Percentiles rank a stretch among this genome's conserved stretches.
Evolutionary conservation across 2,329 filamentous ascomycete genomes (phyloP).

Genomic region (Grosmannia huntii): DNA sequence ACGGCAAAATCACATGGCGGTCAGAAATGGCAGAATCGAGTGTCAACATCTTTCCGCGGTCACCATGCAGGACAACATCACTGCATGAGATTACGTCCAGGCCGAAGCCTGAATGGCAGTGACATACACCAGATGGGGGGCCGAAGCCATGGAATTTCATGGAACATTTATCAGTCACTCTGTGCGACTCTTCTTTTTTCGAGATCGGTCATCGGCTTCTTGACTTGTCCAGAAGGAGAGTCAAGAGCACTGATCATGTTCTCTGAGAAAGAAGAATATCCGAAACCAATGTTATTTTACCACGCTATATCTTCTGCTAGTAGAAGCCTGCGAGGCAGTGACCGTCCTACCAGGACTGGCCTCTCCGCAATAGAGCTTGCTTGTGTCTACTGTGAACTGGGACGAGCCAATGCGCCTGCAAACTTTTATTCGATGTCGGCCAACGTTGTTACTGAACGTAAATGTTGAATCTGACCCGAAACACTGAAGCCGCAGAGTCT

Average conservation of each 20-base stretch:
- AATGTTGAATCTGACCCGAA: too few species aligned
- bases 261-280: too few species aligned
- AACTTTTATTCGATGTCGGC: too few species aligned
- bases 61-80: background rate
- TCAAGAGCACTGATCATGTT: background rate
- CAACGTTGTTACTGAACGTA: too few species aligned
- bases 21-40: background rate
- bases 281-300: too few species aligned
- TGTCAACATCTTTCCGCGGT: background rate
- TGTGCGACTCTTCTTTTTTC: background rate
- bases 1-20: background rate
- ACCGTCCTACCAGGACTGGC: background rate
- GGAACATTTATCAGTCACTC: background rate
- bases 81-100: background rate
- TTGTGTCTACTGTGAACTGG: background rate
- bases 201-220: background rate
- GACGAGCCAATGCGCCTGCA: background rate
- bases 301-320: background rate
- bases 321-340: background rate
- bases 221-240: background rate
- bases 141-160: too few species aligned
- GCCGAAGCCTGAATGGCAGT: too few species aligned
- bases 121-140: too few species aligned
- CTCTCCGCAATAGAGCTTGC: background rate
- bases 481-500: slow-evolving; percentile 6